A percentile compares a stretch with the other conserved stretches of the same genome.
Evolutionary conservation across 2,329 filamentous ascomycete species (phyloP).

Genomic region (Pseudogymnoascus sp.): DNA sequence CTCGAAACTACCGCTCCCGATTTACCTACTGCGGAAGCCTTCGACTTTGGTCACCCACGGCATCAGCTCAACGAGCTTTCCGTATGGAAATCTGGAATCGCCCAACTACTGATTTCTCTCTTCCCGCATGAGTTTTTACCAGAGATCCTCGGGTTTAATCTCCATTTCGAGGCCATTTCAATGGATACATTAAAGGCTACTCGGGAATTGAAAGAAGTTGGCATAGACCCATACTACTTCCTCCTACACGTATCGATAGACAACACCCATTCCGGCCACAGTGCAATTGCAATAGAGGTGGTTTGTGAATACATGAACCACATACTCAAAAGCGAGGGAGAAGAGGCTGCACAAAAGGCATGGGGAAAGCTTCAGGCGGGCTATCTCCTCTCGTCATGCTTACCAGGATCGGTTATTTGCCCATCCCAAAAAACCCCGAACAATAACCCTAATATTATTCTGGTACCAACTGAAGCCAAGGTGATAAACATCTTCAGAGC

Average conservation of each 20-base stretch:
- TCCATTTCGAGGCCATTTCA: conserved; percentile 38
- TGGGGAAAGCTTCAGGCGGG: conserved; percentile 37
- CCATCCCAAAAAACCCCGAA: conserved; percentile 9
- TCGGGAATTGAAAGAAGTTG: conserved; percentile 37
- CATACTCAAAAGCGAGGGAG: conserved; percentile 22
- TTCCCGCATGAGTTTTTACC: conserved; percentile 41
- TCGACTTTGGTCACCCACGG: conserved; percentile 15
- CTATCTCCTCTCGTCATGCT: conserved; percentile 27
- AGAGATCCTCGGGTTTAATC: conserved; percentile 43
- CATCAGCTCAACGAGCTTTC: conserved; percentile 13
- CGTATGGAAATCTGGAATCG: conserved; percentile 36
- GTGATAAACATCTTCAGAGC: conserved; percentile 30
- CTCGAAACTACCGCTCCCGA: conserved; percentile 24
- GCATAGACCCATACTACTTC: conserved; percentile 39
- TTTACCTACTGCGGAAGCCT: conserved; percentile 12
- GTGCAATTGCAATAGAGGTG: conserved; percentile 36
- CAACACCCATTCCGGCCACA: conserved; percentile 40
- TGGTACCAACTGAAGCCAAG: conserved; percentile 14
- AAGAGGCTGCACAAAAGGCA: conserved; percentile 24
- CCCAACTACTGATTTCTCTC: conserved; percentile 39
- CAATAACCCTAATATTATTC: background rate
- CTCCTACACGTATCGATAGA: conserved; percentile 43
- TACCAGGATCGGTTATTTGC: conserved; percentile 18
- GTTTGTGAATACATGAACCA: conserved; percentile 32
- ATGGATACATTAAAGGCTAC: conserved; percentile 33